phyloP scores from a whole-genome alignment of 345 rosid genomes.

The Citrus sinensis region DVS_A1.0 CM039164.1:5599001-5599500 shows the following conservation, averaged over 20 bases:
- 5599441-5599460: not conserved
- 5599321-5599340: not conserved
- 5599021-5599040: not conserved
- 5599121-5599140: not conserved
- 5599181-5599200: too few species aligned
- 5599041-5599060: not conserved
- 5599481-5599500: too few species aligned
- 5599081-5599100: not conserved
- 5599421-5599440: not conserved
- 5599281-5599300: not conserved
- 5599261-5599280: slow-evolving; percentile 18
- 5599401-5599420: not conserved
- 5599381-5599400: not conserved
- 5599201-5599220: too few species aligned
- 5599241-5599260: not conserved
- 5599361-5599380: not conserved
- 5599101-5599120: not conserved
- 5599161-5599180: too few species aligned
- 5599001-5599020: not conserved
- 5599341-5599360: not conserved
- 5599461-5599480: too few species aligned
- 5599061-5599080: not conserved
- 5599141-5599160: not conserved
- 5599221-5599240: not conserved
- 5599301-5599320: not conserved